Evolutionary conservation across 805 yeast genomes (phyloP).

Genomic region (Priceomyces fermenticarens): DNA sequence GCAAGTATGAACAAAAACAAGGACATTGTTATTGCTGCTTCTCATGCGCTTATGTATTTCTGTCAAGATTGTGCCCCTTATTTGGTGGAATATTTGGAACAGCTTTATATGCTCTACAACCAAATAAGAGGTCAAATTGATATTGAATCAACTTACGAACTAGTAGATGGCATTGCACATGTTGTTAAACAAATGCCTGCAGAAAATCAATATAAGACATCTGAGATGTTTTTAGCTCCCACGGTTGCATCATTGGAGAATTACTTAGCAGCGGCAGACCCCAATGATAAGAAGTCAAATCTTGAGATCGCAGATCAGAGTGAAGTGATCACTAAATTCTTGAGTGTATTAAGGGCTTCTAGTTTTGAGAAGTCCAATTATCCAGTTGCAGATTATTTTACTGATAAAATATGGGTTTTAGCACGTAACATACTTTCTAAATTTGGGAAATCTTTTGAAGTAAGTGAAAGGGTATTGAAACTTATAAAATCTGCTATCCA

Average conservation of each 20-base stretch:
- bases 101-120: slow-evolving; percentile 70
- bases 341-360: slow-evolving; percentile 52
- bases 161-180: slow-evolving; percentile 87
- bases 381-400: slow-evolving; percentile 53
- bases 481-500: slow-evolving; percentile 64
- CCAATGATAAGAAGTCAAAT: slow-evolving; percentile 29
- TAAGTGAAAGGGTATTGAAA: slow-evolving; percentile 74
- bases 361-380: slow-evolving; percentile 34
- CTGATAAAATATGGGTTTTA: slow-evolving; percentile 59
- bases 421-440: slow-evolving; percentile 45
- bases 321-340: slow-evolving; percentile 63
- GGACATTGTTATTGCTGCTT: slow-evolving; percentile 76
- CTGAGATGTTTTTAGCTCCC: slow-evolving; percentile 66
- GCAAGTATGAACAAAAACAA: slow-evolving; percentile 22
- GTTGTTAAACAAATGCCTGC: slow-evolving; percentile 63
- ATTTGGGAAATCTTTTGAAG: slow-evolving; percentile 57
- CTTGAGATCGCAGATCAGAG: slow-evolving; percentile 64
- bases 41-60: slow-evolving; percentile 90
- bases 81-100: slow-evolving; percentile 66
- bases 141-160: slow-evolving; percentile 66
- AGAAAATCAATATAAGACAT: slow-evolving; percentile 49
- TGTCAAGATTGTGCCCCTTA: slow-evolving; percentile 83
- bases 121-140: slow-evolving; percentile 53
- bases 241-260: slow-evolving; percentile 47
- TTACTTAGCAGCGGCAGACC: slow-evolving; percentile 13